These are phyloP conservation scores for Pichia sp. DNA, from an alignment of 1,139 yeast genomes.

Conservation along the genomic window DNA sequence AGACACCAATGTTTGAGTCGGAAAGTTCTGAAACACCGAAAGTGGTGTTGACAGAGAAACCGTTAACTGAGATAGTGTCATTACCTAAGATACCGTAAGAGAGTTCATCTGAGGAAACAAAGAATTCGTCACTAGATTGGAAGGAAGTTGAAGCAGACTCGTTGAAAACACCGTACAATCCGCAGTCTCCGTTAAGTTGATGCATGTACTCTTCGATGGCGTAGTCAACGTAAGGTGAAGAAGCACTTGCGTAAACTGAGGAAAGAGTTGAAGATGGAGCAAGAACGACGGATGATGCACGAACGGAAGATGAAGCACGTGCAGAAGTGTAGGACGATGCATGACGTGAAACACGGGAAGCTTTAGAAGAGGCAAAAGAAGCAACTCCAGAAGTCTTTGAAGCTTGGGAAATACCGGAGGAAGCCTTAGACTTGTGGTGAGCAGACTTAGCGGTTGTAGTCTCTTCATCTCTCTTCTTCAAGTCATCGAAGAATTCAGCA, in stretches of 20 bases:
- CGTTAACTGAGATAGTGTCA: conserved; percentile 35
- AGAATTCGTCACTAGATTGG: conserved; percentile 25
- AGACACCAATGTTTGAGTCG: conserved; percentile 27
- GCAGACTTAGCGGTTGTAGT: background rate
- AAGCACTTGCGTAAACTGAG: background rate
- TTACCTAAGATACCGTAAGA: conserved; percentile 21
- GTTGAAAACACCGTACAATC: conserved; percentile 45
- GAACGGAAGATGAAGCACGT: conserved; percentile 7
- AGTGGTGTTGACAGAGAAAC: background rate
- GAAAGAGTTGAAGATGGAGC: background rate
- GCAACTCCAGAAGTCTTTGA: background rate
- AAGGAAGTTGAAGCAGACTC: conserved; percentile 43
- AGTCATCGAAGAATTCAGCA: conserved; percentile 3
- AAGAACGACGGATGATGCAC: background rate
- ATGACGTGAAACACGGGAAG: background rate
- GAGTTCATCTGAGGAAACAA: conserved; percentile 53
- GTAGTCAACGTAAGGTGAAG: background rate
- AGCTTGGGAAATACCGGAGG: background rate
- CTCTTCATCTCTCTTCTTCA: conserved; percentile 4
- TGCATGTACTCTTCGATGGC: conserved; percentile 3
- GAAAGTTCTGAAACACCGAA: conserved; percentile 38
- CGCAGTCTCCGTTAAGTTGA: conserved; percentile 28
- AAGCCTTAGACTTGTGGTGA: background rate
- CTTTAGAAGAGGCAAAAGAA: background rate
- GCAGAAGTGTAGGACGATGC: background rate